Evolutionary conservation across 2,329 filamentous ascomycete species (phyloP), one percentile per base, ranked within the genome.

Genomic region (Penicillium hordei): DNA sequence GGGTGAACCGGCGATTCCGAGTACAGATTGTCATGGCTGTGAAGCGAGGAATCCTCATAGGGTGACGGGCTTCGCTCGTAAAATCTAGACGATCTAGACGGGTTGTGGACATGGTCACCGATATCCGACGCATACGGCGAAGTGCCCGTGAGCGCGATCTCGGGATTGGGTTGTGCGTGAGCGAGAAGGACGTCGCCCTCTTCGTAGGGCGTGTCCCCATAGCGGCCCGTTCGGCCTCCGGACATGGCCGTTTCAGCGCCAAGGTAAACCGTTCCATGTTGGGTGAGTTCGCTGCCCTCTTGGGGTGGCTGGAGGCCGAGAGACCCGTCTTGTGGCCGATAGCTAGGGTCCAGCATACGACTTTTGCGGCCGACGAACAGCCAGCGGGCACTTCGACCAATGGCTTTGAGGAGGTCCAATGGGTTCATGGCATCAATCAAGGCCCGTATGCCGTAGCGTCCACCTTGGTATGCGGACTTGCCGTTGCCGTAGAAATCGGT

Each of bases 341-440:
- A 79, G 60, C 76, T 79, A 21, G 72, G 62, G 52, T 79, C 77
- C 40, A 70, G 55, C 48, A 69, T 72, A 45, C 78, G 71, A 57
- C 65, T 72, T 70, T 85, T 88, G 53, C 85, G 82, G 42, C 91
- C 91, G 17, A 91, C 85, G 61, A 93, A 88, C 21, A 95, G 78
- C 92, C 91, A 96, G 65, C 89, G 84, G 66, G 91, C 83, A 23
- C 89, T 89, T 50, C 91, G 84, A 9, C 88, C 89, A 60, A 89
- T 86, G 0, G 89, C 89, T 75, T 93, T 95, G 68, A 91, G 76
- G 42, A 95, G 83, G 72, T 96, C 91, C 87, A 90, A 91, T 0
- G 89, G 82, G 67, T 94, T 94, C 70, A 92, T 81, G 1, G 90
- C 87, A 66, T 93, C 88, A 1, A 81, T 71, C 7, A 93, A 72